Base-by-base conservation (phyloP, 108 stramenopile species). In the Chaetoceros muelleri region DNA sequence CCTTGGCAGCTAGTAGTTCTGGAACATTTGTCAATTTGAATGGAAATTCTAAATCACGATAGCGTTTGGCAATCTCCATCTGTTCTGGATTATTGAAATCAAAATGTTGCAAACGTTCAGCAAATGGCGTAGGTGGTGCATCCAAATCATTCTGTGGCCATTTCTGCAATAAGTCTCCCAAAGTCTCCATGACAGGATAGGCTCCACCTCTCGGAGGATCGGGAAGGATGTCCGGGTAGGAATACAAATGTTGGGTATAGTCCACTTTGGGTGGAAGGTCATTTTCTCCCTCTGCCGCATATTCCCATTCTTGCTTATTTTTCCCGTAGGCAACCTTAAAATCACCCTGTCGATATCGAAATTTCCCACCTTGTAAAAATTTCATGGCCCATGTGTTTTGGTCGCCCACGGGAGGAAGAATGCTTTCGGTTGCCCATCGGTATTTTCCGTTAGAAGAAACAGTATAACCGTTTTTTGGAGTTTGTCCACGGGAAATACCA, bases 91-190 rank as follows among this genome's bases (percentile, higher is more conserved):
- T 60, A 53, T 73, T 73, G 58, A 64, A 87, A 58, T 91, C 80
- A 66, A 91, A 91, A 55, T 87, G 90, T 46, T 83, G 61, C 47
- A 91, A 65, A 3, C 52, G 54, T 67, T 91, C 90, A 2, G 65
- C 47, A 22, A 82, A 55, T 3, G 66, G 57, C n/a, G 64, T 69
- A 30, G 72, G 71, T 1, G 85, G 81, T 53, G 66, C 34, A 52
- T 91, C 90, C 1, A 83, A 45, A 25, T 85, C 66, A 52, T 87
- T 83, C 62, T 91, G 90, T 52, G 77, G 85, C 90, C 90, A 91
- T 23, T 31, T 45, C 24, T 72, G 55, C 66, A 85, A 73, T 28
- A 91, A 48, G 20, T 80, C 64, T n/a, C 30, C 26, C 58, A 87
- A 55, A 2, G 80, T 58, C 29, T 67, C 57, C 45, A 91, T 34